Evolutionary conservation across 306 rosid genomes (phyloP).

Genomic region (Medicago arabica): DNA sequence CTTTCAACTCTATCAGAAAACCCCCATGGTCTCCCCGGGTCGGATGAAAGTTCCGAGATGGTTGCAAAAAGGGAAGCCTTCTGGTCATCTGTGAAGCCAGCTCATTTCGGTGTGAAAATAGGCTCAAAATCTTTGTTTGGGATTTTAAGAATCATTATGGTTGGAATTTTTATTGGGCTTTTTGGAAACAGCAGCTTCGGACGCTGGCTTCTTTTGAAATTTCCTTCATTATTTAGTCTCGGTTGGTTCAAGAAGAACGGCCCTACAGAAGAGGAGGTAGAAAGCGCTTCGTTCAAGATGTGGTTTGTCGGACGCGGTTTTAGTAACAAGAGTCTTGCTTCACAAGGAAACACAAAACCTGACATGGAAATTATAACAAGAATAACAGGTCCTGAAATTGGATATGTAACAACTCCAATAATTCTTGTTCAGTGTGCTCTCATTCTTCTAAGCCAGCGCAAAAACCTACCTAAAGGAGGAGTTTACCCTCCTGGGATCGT

Average conservation of each 20-base stretch:
- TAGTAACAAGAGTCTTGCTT: slow-evolving; percentile 47
- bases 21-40: slow-evolving; percentile 73
- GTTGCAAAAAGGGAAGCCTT: slow-evolving; percentile 64
- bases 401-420: slow-evolving; percentile 84
- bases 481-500: slow-evolving; percentile 75
- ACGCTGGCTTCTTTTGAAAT: slow-evolving; percentile 76
- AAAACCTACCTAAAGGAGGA: slow-evolving; percentile 79
- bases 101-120: slow-evolving; percentile 85
- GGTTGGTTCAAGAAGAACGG: slow-evolving; percentile 86
- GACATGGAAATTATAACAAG: slow-evolving; percentile 78
- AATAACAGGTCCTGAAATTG: slow-evolving; percentile 90
- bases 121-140: slow-evolving; percentile 72
- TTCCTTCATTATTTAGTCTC: slow-evolving; percentile 76
- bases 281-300: slow-evolving; percentile 85
- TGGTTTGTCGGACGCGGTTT: slow-evolving; percentile 87
- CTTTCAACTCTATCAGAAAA: slow-evolving; percentile 65
- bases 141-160: slow-evolving; percentile 49
- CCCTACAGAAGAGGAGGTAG: slow-evolving; percentile 80
- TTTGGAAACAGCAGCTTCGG: slow-evolving; percentile 63
- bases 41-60: slow-evolving; percentile 56
- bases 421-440: slow-evolving; percentile 84
- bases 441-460: slow-evolving; percentile 69
- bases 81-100: slow-evolving; percentile 85
- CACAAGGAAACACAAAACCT: slow-evolving; percentile 59
- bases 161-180: slow-evolving; percentile 72